These are phyloP conservation scores for Stachybotrys elegans DNA, from an alignment of 2,329 filamentous ascomycete genomes.

Conservation along the genomic window DNA sequence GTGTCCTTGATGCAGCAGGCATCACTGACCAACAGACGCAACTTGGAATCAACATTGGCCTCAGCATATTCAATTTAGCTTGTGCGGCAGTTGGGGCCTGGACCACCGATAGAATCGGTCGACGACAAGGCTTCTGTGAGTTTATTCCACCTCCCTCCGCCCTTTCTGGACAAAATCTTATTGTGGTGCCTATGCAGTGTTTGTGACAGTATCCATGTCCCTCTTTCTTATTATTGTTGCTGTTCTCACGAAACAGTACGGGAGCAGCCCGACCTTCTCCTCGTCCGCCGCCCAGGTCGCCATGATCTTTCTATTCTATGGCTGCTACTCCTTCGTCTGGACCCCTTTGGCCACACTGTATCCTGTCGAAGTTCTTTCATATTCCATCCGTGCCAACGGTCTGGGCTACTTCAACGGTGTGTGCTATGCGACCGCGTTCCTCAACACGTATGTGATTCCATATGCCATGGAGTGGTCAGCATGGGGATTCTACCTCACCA, in stretches of 20 bases:
- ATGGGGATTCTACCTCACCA: slow-evolving; percentile 6
- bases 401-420: slow-evolving; percentile 5
- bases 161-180: neutral
- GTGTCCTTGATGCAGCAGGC: slow-evolving; percentile 33
- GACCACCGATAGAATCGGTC: slow-evolving; percentile 1
- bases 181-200: neutral
- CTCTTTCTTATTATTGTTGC: slow-evolving; percentile 2
- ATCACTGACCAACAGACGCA: slow-evolving; percentile 21
- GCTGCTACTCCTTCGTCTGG: slow-evolving; percentile 4
- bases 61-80: slow-evolving; percentile 4
- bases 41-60: slow-evolving; percentile 4
- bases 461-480: slow-evolving; percentile 7
- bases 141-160: neutral
- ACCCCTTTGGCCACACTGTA: slow-evolving; percentile 4
- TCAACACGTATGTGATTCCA: slow-evolving; percentile 5
- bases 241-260: slow-evolving; percentile 2
- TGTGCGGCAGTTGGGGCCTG: slow-evolving; percentile 2
- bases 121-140: slow-evolving; percentile 4
- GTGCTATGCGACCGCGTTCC: slow-evolving; percentile 4
- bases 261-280: slow-evolving; percentile 1
- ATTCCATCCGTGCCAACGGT: slow-evolving; percentile 4
- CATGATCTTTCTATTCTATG: slow-evolving; percentile 6
- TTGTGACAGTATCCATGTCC: slow-evolving; percentile 1
- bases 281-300: slow-evolving; percentile 6
- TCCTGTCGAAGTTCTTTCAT: slow-evolving; percentile 4